Evolutionary conservation across 257 asterid species (phyloP).

Genomic region (Gynochthodes officinalis): DNA sequence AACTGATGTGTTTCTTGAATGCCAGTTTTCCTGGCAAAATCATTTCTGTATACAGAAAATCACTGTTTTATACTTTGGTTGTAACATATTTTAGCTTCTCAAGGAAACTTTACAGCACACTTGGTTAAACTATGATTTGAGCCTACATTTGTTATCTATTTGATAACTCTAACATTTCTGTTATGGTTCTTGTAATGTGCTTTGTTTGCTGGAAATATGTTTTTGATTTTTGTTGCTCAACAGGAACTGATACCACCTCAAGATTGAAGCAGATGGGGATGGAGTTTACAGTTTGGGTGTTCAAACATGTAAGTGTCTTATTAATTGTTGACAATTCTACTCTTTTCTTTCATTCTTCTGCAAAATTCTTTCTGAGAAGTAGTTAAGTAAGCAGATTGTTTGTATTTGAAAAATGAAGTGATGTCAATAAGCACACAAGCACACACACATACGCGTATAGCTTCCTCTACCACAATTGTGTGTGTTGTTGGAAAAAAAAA

Average conservation of each 20-base stretch:
- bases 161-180: background rate
- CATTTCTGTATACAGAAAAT: background rate
- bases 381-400: background rate
- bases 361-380: background rate
- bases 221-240: constrained; percentile 22
- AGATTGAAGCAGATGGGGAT: constrained; percentile 95
- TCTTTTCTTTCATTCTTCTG: background rate
- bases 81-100: background rate
- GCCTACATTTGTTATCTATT: background rate
- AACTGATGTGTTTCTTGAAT: background rate
- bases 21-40: background rate
- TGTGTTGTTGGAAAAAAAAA: too few species aligned
- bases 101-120: background rate
- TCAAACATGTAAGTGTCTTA: constrained; percentile 78
- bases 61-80: background rate
- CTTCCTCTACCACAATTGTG: too few species aligned
- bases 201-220: background rate
- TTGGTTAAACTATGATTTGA: background rate
- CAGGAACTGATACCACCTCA: constrained; percentile 84
- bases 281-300: constrained; percentile 99
- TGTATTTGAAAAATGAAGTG: constrained; percentile 1
- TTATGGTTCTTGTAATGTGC: background rate
- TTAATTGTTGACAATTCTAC: constrained; percentile 7
- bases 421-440: background rate
- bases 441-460: too few species aligned